A percentile compares a stretch with the other conserved stretches of the same genome.
Conservation (phyloP, 106 monocot genomes). For the Allium sativum region DNA sequence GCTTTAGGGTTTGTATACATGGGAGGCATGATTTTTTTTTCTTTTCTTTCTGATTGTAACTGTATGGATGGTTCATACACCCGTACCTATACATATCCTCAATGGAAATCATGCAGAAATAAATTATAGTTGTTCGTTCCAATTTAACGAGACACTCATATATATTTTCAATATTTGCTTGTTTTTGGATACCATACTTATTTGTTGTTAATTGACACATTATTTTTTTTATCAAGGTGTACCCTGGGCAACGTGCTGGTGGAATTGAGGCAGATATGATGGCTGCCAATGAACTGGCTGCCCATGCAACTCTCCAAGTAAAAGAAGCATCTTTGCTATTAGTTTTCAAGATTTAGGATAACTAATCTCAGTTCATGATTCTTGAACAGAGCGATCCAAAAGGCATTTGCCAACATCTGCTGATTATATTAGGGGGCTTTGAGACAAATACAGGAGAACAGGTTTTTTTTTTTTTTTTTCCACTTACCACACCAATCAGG, state of each 20-base stretch:
- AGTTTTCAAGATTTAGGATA: too few species aligned
- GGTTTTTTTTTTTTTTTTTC: conserved; percentile 21
- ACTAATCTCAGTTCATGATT: background rate
- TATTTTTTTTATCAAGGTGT: conserved; percentile 51
- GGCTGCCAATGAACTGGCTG: conserved; percentile 84
- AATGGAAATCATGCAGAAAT: too few species aligned
- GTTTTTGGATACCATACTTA: conserved; percentile 10
- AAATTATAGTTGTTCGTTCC: background rate
- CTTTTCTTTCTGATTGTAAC: too few species aligned
- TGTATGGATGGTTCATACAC: too few species aligned
- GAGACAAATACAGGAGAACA: conserved; percentile 96
- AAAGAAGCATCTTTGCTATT: conserved; percentile 3
- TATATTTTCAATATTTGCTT: background rate
- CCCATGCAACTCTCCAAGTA: conserved; percentile 82
- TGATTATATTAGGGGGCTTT: conserved; percentile 77
- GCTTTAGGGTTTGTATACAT: too few species aligned
- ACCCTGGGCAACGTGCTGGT: conserved; percentile 79
- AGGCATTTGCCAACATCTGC: conserved; percentile 53
- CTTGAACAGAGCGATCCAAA: conserved; percentile 45
- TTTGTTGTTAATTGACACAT: too few species aligned
- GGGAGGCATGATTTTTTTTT: too few species aligned
- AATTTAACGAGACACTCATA: background rate
- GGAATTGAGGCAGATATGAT: conserved; percentile 90
- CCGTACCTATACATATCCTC: too few species aligned
- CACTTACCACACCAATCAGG: too few species aligned